Conservation (phyloP, 192 early-diverging fungal genomes). For the Umbelopsis sp. region DNA sequence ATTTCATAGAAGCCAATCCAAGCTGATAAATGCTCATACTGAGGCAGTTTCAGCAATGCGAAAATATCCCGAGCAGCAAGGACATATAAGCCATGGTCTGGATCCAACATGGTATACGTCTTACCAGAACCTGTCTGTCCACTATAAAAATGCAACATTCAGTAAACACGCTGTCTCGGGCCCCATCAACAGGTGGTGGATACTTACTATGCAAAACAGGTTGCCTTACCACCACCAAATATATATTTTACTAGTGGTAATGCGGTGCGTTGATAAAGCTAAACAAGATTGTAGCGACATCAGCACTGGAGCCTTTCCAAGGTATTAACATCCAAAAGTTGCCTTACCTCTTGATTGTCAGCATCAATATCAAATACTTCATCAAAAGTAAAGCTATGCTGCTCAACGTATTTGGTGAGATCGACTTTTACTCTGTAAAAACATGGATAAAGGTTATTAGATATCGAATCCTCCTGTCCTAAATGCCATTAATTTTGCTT, state of each 20-base stretch:
- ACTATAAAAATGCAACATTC: conserved; percentile 35
- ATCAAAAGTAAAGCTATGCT: conserved; percentile 94
- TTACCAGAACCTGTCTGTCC: conserved; percentile 89
- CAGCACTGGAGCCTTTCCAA: too few species aligned
- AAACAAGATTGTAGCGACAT: too few species aligned
- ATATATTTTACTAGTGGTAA: conserved; percentile 93
- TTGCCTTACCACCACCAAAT: conserved; percentile 94
- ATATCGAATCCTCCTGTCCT: background rate
- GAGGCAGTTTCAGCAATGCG: conserved; percentile 64
- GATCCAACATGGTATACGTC: conserved; percentile 96
- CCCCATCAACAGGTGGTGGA: background rate
- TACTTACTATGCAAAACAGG: conserved; percentile 95
- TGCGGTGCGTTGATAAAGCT: conserved; percentile 84
- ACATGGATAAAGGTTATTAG: background rate
- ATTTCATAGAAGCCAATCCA: conserved; percentile 97
- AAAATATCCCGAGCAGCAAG: conserved; percentile 94
- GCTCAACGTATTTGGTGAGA: conserved; percentile 94
- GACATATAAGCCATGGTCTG: conserved; percentile 87
- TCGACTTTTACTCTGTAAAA: conserved; percentile 84
- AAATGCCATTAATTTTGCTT: conserved; percentile 21
- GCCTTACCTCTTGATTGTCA: conserved; percentile 78
- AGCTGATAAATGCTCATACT: conserved; percentile 76
- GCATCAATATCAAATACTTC: conserved; percentile 90
- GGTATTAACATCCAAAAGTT: too few species aligned
- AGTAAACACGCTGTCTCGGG: background rate